A percentile compares a stretch with the other conserved stretches of the same genome.
Evolutionary conservation across 495 filamentous ascomycete species (phyloP).

Genomic region (Penicillium coprophilum): DNA sequence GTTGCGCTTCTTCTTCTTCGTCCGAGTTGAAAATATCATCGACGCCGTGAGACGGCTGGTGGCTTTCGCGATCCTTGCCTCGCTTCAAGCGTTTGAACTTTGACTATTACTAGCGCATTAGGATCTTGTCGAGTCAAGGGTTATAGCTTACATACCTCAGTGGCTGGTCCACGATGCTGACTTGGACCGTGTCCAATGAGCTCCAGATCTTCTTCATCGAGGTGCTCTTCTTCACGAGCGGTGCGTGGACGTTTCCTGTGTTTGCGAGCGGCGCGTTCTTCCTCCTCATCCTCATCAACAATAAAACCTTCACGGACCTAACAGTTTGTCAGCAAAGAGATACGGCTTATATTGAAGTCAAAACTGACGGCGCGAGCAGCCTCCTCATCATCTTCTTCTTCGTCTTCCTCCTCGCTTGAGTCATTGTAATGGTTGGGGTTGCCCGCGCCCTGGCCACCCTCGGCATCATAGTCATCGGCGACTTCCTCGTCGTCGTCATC

Average conservation of each 20-base stretch:
- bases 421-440: conserved; percentile 61
- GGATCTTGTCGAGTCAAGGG: neutral
- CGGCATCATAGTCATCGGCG: conserved; percentile 72
- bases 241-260: conserved; percentile 49
- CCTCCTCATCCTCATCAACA: conserved; percentile 88
- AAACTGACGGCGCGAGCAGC: conserved; percentile 56
- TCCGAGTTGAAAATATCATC: conserved; percentile 89
- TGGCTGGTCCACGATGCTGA: conserved; percentile 59
- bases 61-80: conserved; percentile 68
- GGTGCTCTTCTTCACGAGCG: conserved; percentile 74
- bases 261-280: conserved; percentile 60
- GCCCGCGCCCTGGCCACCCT: conserved; percentile 49
- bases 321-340: neutral
- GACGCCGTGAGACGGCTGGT: conserved; percentile 64
- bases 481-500: conserved; percentile 85
- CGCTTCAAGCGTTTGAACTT: conserved; percentile 96
- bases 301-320: conserved; percentile 94
- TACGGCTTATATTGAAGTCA: conserved; percentile 1
- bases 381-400: conserved; percentile 90
- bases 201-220: conserved; percentile 96
- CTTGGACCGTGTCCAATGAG: conserved; percentile 78
- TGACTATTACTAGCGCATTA: conserved; percentile 48
- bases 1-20: conserved; percentile 73
- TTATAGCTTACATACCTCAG: conserved; percentile 55
- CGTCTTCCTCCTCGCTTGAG: conserved; percentile 94